Evolutionary conservation across 306 rosid species (phyloP).

Genomic region (Cyclanthera cordifolia): DNA sequence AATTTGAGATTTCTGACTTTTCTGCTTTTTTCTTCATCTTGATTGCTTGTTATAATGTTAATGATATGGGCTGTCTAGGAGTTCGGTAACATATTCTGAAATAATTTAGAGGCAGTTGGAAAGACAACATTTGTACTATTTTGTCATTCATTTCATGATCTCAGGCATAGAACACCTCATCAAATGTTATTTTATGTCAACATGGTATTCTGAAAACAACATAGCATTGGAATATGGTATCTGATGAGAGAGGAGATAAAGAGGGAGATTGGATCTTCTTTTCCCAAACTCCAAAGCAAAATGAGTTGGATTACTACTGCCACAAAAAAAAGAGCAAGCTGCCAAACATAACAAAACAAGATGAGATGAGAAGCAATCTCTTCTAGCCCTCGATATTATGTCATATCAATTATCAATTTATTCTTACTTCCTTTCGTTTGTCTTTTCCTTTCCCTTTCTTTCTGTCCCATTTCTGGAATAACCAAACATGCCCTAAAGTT

Average conservation of each 20-base stretch:
- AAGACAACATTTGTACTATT: conserved; percentile 12
- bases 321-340: not conserved
- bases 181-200: conserved; percentile 3
- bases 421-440: too few relatives aligned
- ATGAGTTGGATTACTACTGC: not conserved
- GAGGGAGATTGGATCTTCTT: not conserved
- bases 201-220: not conserved
- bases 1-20: not conserved
- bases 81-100: conserved; percentile 3
- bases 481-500: too few relatives aligned
- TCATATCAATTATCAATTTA: too few relatives aligned
- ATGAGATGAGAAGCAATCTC: too few relatives aligned
- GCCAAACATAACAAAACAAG: not conserved
- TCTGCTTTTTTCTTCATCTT: not conserved
- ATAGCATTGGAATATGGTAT: not conserved
- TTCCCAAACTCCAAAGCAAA: conserved; percentile 7
- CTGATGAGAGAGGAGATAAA: not conserved
- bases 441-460: too few relatives aligned
- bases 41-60: not conserved
- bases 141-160: conserved; percentile 1
- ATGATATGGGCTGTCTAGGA: conserved; percentile 7
- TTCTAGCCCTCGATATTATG: too few relatives aligned
- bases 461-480: too few relatives aligned
- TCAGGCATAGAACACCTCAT: conserved; percentile 6
- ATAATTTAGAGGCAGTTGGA: conserved; percentile 7